Evolutionary conservation across 371 early-diverging fungal genomes (phyloP), one percentile per base, ranked within the genome.

Genomic region (Lichtheimia ramosa): DNA sequence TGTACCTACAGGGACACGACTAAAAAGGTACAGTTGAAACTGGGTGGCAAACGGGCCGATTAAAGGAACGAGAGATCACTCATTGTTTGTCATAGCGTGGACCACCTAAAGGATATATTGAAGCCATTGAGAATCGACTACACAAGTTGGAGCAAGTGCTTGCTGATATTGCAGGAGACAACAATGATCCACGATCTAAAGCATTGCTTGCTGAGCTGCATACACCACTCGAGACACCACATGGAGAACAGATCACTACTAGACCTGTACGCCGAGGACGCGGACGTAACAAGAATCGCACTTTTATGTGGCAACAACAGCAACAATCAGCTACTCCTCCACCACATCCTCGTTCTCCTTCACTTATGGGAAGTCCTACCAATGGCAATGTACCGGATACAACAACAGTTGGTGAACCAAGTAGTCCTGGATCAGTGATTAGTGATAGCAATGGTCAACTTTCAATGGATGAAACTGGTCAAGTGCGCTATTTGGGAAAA

Each of bases 61-160:
- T 68, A 72, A 8, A 34, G 50, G 8, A 43, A 20, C 18, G 18
- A 18, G 39, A 27, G 48, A 14, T 28, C 18, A 43, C 46, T 34
- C 5, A 21, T 48, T 58, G 16, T 41, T 48, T 15, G n/a, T 7
- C 42, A 28, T 40, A 85, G 79, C 71, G 85, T 23, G 85, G 85
- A 14, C 87, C 87, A 15, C 84, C 87, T 7, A 87, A 87, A 71
- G 90, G 90, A 24, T 89, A 90, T 60, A 89, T 90, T 34, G 89
- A 88, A 59, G 88, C 84, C 8, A 87, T 90, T 27, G 90, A 90
- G 58, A 81, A 79, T 56, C 71, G 89, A 40, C 65, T 89, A 42
- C 83, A 82, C 61, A 82, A 80, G 50, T 62, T 86, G 52, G 90
- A 89, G 54, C 75, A 71, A 21, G 60, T 87, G 7, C 68, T 89